Conservation (phyloP, 345 rosid genomes). For the Ailanthus altissimus region DNA sequence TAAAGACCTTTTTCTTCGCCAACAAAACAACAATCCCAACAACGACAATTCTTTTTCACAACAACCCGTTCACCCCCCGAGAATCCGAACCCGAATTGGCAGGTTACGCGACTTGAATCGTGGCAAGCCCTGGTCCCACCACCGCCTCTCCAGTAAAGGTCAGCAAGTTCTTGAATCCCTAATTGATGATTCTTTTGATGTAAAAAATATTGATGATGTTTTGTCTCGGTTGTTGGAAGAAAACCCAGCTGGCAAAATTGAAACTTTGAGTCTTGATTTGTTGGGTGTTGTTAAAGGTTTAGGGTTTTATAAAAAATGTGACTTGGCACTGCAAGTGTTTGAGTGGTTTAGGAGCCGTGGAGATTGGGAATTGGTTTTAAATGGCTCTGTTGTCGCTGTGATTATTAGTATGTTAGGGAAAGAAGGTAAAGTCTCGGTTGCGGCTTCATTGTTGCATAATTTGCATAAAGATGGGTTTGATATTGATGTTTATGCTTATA, state of each 20-base stretch:
- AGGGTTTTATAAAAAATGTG: slow-evolving; percentile 64
- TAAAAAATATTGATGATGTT: slow-evolving; percentile 35
- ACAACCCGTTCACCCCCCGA: slow-evolving; percentile 28
- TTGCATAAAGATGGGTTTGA: slow-evolving; percentile 58
- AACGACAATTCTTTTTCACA: slow-evolving; percentile 27
- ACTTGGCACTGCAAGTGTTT: slow-evolving; percentile 65
- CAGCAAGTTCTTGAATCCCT: slow-evolving; percentile 56
- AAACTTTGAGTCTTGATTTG: slow-evolving; percentile 43
- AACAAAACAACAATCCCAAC: slow-evolving; percentile 32
- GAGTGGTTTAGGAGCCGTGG: slow-evolving; percentile 68
- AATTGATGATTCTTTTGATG: slow-evolving; percentile 58
- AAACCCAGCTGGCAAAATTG: slow-evolving; percentile 28
- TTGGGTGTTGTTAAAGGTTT: slow-evolving; percentile 76
- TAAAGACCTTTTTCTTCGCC: slow-evolving; percentile 38
- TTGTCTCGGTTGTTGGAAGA: slow-evolving; percentile 45
- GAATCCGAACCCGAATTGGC: slow-evolving; percentile 64
- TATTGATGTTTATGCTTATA: slow-evolving; percentile 75
- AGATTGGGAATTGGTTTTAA: slow-evolving; percentile 43
- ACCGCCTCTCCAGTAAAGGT: slow-evolving; percentile 65
- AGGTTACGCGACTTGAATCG: slow-evolving; percentile 64
- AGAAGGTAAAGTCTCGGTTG: slow-evolving; percentile 57
- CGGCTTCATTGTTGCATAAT: slow-evolving; percentile 55
- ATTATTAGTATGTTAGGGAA: slow-evolving; percentile 67
- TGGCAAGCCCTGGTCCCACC: slow-evolving; percentile 76
- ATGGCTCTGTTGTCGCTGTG: slow-evolving; percentile 63